These are phyloP conservation scores for Aphanomyces invadans DNA, from an alignment of 352 stramenopile species.

Conservation along the genomic window DNA sequence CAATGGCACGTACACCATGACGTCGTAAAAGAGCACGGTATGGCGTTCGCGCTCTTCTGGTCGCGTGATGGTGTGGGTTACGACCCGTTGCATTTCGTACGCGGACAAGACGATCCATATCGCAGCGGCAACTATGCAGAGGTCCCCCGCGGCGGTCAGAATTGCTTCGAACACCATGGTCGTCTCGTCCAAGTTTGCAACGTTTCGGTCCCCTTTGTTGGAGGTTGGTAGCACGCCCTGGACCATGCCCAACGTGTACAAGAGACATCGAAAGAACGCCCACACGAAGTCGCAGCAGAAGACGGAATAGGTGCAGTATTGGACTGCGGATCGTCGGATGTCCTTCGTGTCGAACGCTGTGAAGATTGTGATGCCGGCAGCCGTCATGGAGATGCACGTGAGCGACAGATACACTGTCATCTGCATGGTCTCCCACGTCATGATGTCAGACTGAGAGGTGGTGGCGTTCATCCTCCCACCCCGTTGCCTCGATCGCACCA, in stretches of 20 bases:
- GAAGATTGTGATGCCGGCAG: conserved; percentile 41
- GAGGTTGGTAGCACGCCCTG: conserved; percentile 31
- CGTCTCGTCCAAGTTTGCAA: not conserved
- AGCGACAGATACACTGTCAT: conserved; percentile 52
- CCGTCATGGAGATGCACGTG: conserved; percentile 36
- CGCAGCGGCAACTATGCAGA: conserved; percentile 45
- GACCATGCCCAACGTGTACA: conserved; percentile 46
- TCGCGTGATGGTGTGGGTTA: conserved; percentile 59
- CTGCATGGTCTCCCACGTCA: conserved; percentile 15
- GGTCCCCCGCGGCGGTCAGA: conserved; percentile 50
- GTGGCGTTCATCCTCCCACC: not conserved
- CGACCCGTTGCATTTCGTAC: conserved; percentile 60
- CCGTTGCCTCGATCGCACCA: too few relatives aligned
- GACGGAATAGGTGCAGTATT: conserved; percentile 62
- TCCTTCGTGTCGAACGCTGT: conserved; percentile 60
- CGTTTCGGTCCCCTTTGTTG: conserved; percentile 3
- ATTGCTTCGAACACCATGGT: conserved; percentile 23
- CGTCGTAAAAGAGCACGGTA: conserved; percentile 46
- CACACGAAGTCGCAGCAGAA: conserved; percentile 59
- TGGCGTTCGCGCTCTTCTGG: conserved; percentile 40
- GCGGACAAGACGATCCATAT: conserved; percentile 59
- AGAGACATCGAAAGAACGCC: conserved; percentile 39
- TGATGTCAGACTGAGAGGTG: not conserved
- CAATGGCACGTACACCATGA: conserved; percentile 41
- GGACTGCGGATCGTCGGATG: conserved; percentile 46